These are phyloP conservation scores for Colletotrichum filicis DNA, from an alignment of 2,329 filamentous ascomycete species.

Conservation along the genomic window DNA sequence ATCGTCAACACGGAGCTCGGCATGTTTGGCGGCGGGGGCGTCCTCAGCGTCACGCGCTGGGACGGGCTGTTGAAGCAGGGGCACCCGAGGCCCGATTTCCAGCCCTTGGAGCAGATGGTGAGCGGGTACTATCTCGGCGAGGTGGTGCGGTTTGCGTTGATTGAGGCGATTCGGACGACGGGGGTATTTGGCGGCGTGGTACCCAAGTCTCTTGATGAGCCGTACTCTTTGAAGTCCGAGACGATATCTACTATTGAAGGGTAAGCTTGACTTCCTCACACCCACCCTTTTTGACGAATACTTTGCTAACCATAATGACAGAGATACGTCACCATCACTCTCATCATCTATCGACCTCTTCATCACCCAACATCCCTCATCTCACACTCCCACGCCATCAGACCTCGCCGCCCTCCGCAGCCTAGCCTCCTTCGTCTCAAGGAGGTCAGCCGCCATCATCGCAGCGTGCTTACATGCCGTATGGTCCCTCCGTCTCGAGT, in stretches of 20 bases:
- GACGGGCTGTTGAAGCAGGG: conserved; percentile 62
- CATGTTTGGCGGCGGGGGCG: conserved; percentile 72
- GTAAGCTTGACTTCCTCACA: conserved; percentile 48
- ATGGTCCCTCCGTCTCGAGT: conserved; percentile 65
- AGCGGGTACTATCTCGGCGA: conserved; percentile 76
- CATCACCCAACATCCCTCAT: conserved; percentile 59
- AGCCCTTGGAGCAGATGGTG: conserved; percentile 71
- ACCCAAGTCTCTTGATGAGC: conserved; percentile 61
- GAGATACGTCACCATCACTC: conserved; percentile 57
- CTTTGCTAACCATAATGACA: conserved; percentile 39
- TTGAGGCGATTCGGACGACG: conserved; percentile 67
- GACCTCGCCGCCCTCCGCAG: conserved; percentile 65
- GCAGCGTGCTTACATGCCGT: conserved; percentile 69
- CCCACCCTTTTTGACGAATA: background rate
- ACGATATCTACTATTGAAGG: conserved; percentile 67
- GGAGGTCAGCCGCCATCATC: conserved; percentile 68
- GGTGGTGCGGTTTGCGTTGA: conserved; percentile 66
- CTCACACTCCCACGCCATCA: conserved; percentile 49
- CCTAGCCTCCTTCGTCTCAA: conserved; percentile 65
- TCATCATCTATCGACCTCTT: conserved; percentile 60
- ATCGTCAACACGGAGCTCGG: conserved; percentile 75
- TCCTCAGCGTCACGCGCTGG: conserved; percentile 71
- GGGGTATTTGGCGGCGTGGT: conserved; percentile 67
- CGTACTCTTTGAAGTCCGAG: conserved; percentile 71
- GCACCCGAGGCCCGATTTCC: conserved; percentile 68